These are phyloP conservation scores for Linderniella brevidens DNA, from an alignment of 257 asterid genomes.

Conservation along the genomic window DNA sequence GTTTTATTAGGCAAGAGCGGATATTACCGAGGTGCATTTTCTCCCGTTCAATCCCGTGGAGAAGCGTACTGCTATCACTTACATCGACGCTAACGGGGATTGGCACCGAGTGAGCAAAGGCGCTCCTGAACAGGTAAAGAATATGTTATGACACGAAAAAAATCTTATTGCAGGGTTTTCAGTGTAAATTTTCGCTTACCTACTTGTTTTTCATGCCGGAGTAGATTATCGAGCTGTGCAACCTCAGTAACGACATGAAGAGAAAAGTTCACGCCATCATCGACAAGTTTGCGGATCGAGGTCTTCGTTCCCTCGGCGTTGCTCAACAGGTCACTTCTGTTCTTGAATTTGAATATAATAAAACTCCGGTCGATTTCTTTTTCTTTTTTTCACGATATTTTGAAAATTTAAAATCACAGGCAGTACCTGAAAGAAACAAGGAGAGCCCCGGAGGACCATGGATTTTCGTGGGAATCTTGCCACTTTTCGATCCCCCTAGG, in stretches of 20 bases:
- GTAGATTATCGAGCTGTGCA: slow-evolving; percentile 35
- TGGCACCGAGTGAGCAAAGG: slow-evolving; percentile 68
- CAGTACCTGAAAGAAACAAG: slow-evolving; percentile 45
- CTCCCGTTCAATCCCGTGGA: slow-evolving; percentile 58
- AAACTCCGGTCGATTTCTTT: too few relatives aligned
- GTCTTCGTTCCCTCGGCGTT: slow-evolving; percentile 49
- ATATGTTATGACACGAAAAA: not conserved
- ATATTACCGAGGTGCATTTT: slow-evolving; percentile 47
- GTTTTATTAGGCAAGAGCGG: slow-evolving; percentile 42
- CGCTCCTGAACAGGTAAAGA: slow-evolving; percentile 52
- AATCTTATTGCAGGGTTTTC: not conserved
- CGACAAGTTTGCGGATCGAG: slow-evolving; percentile 44
- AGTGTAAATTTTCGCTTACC: not conserved
- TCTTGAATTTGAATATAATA: too few relatives aligned
- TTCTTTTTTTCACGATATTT: too few relatives aligned
- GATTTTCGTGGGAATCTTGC: slow-evolving; percentile 54
- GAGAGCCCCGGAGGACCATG: slow-evolving; percentile 61
- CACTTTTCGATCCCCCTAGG: slow-evolving; percentile 77
- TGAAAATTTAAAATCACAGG: slow-evolving; percentile 17
- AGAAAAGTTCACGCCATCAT: slow-evolving; percentile 26
- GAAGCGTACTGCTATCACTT: slow-evolving; percentile 58
- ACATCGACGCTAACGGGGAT: slow-evolving; percentile 28
- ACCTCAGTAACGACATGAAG: slow-evolving; percentile 21
- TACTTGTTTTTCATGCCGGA: not conserved
- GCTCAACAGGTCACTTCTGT: slow-evolving; percentile 19